A percentile compares a stretch with the other conserved stretches of the same genome.
phyloP scores from a whole-genome alignment of 2,329 filamentous ascomycete species.

The Colletotrichum filicis region DNA sequence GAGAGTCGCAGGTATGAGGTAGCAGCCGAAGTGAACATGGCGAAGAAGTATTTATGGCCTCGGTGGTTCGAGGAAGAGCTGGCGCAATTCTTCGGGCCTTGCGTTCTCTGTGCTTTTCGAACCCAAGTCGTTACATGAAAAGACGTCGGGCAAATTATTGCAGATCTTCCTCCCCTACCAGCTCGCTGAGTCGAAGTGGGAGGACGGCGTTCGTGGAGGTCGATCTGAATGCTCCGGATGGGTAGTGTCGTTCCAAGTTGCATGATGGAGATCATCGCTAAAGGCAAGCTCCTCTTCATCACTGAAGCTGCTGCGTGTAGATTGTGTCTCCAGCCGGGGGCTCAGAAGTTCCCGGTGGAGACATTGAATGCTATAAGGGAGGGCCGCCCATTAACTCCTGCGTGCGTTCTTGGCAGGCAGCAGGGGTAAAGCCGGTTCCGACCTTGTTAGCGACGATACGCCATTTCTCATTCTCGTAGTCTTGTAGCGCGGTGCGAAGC shows the following conservation, averaged over 20 bases:
- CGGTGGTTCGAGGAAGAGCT: conserved; percentile 5
- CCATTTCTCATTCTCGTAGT: conserved; percentile 94
- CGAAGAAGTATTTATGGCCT: background rate
- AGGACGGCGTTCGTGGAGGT: conserved; percentile 5
- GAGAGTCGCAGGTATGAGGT: background rate
- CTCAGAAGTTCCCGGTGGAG: conserved; percentile 59
- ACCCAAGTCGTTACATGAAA: conserved; percentile 20
- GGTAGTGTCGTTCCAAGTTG: conserved; percentile 28
- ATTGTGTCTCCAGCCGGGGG: conserved; percentile 59
- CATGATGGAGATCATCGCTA: conserved; percentile 34
- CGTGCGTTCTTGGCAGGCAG: conserved; percentile 86
- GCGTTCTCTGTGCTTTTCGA: conserved; percentile 16
- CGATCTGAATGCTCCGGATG: conserved; percentile 18
- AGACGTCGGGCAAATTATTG: conserved; percentile 1
- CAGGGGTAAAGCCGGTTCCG: conserved; percentile 87
- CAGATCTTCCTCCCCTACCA: conserved; percentile 1
- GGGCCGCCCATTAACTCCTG: conserved; percentile 65
- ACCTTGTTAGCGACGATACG: conserved; percentile 91
- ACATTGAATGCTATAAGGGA: conserved; percentile 65
- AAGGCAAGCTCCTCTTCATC: conserved; percentile 38
- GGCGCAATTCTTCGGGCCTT: conserved; percentile 13
- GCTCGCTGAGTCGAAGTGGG: background rate
- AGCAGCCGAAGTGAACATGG: conserved; percentile 2
- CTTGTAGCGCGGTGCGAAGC: conserved; percentile 79
- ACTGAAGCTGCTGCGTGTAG: conserved; percentile 54